Percentiles rank a stretch among this genome's conserved stretches.
phyloP scores from a whole-genome alignment of 371 early-diverging fungal species.

The Mortierella sp. region DNA sequence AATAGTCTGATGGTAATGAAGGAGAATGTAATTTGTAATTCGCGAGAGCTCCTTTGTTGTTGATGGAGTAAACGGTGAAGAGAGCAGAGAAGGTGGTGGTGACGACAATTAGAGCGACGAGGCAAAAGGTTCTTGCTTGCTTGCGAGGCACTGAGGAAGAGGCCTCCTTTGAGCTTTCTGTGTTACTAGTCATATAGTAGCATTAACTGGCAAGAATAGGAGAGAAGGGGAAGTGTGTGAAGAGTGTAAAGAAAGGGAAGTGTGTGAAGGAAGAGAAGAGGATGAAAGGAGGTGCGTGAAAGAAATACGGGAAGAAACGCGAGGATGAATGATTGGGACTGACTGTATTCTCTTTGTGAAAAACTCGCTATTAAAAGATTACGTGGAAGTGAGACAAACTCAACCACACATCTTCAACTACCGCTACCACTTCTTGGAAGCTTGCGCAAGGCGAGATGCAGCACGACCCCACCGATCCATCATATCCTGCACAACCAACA shows the following conservation, averaged over 20 bases:
- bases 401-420: neutral
- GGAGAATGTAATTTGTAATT: neutral
- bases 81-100: neutral
- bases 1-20: neutral
- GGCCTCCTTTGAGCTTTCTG: neutral
- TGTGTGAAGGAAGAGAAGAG: neutral
- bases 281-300: neutral
- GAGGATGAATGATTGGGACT: neutral
- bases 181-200: neutral
- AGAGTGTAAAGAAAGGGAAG: neutral
- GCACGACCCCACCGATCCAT: slow-evolving; percentile 35
- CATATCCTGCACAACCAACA: slow-evolving; percentile 29
- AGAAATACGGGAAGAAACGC: neutral
- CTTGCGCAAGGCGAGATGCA: slow-evolving; percentile 21
- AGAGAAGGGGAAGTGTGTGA: neutral
- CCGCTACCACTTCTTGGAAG: neutral
- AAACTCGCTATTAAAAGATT: too few species aligned
- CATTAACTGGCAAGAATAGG: too few species aligned
- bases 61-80: neutral
- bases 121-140: neutral
- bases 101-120: neutral
- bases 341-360: too few species aligned
- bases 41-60: neutral
- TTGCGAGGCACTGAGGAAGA: neutral
- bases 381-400: neutral